Evolutionary conservation across 169 alveolate species (phyloP).

Genomic region (Amoebophrya sp.): DNA sequence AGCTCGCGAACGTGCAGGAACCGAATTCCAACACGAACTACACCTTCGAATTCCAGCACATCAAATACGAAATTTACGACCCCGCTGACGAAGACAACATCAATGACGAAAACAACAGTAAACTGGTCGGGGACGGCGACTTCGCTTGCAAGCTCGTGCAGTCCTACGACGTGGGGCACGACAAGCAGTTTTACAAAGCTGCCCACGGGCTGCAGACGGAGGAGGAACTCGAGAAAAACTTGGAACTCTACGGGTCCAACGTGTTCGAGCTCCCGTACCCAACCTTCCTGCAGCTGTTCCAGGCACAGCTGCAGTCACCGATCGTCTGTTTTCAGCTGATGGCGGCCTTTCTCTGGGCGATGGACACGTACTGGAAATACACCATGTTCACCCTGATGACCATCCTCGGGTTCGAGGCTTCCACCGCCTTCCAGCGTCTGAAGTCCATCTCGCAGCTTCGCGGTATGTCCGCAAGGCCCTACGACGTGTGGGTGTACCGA

Average conservation of each 20-base stretch:
- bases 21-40: conserved; percentile 1
- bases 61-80: background rate
- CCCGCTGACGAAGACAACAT: background rate
- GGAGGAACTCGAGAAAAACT: background rate
- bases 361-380: conserved; percentile 16
- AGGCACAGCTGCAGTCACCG: background rate
- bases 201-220: background rate
- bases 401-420: background rate
- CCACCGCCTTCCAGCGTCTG: background rate
- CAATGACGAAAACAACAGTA: background rate
- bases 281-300: background rate
- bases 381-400: background rate
- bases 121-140: background rate
- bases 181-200: background rate
- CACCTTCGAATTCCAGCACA: conserved; percentile 17
- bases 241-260: background rate
- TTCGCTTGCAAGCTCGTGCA: background rate
- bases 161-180: background rate
- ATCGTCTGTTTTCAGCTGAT: conserved; percentile 17
- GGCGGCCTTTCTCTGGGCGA: conserved; percentile 3
- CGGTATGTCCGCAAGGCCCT: background rate
- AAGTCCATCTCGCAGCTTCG: background rate
- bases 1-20: background rate
- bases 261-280: background rate
- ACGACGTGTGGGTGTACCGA: conserved; percentile 12